Evolutionary conservation across 805 yeast species (phyloP).

Genomic region (Schwanniomyces yamadae): DNA sequence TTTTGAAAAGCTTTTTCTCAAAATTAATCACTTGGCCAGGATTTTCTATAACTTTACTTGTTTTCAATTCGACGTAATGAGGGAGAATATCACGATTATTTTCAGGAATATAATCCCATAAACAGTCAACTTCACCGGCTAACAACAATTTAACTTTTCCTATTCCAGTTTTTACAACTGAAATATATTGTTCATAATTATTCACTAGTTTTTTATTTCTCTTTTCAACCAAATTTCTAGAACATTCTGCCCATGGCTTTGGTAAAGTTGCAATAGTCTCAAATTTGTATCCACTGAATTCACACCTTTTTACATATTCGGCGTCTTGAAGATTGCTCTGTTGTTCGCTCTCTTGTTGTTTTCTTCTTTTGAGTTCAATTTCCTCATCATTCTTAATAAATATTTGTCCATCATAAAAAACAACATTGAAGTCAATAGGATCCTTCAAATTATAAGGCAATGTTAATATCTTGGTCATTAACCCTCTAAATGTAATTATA

Average conservation of each 20-base stretch:
- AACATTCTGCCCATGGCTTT: conserved; percentile 68
- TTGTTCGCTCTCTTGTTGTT: conserved; percentile 18
- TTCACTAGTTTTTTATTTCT: conserved; percentile 60
- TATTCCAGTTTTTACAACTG: conserved; percentile 82
- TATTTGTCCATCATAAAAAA: conserved; percentile 72
- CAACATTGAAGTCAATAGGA: conserved; percentile 59
- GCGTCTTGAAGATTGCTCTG: conserved; percentile 21
- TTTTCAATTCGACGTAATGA: conserved; percentile 86
- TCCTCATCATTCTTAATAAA: conserved; percentile 56
- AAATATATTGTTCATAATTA: conserved; percentile 73
- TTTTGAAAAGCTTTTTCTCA: conserved; percentile 70
- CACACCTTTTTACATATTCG: conserved; percentile 38
- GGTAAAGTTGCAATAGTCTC: conserved; percentile 74
- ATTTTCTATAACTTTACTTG: conserved; percentile 55
- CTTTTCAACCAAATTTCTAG: conserved; percentile 66
- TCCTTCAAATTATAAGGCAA: conserved; percentile 61
- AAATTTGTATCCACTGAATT: conserved; percentile 80
- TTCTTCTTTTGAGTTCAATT: conserved; percentile 31
- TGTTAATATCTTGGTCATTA: conserved; percentile 70
- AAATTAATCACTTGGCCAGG: conserved; percentile 61
- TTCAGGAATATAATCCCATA: conserved; percentile 74
- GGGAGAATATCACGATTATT: conserved; percentile 45
- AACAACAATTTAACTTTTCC: conserved; percentile 66
- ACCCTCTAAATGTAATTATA: conserved; percentile 81
- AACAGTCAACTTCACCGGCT: conserved; percentile 93